A percentile compares a stretch with the other conserved stretches of the same genome.
These are phyloP conservation scores for Ophiostoma quercus DNA, from an alignment of 2,329 filamentous ascomycete species.

Conservation along the genomic window DNA sequence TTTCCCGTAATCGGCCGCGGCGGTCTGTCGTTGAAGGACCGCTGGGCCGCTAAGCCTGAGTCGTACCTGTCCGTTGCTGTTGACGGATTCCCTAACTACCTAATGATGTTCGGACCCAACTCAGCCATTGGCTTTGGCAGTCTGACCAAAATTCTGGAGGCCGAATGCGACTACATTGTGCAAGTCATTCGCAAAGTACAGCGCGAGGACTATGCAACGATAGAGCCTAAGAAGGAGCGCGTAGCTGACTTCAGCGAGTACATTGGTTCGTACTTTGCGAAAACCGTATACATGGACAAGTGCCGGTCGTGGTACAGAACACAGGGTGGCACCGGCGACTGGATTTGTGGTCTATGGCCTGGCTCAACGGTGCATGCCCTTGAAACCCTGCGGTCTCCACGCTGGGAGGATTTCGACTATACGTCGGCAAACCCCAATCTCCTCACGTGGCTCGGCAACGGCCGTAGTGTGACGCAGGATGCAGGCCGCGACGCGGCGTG, in stretches of 20 bases:
- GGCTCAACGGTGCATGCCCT: constrained; percentile 42
- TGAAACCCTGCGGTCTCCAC: constrained; percentile 39
- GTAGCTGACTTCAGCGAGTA: constrained; percentile 46
- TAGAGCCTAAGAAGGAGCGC: constrained; percentile 41
- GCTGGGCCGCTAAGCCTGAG: constrained; percentile 39
- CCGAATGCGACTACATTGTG: constrained; percentile 45
- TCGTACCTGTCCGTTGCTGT: constrained; percentile 44
- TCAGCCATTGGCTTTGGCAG: constrained; percentile 44
- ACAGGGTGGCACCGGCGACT: constrained; percentile 37
- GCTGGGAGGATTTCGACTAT: constrained; percentile 46
- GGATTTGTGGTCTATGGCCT: constrained; percentile 43
- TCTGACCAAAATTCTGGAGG: constrained; percentile 44
- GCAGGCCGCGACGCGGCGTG: constrained; percentile 36
- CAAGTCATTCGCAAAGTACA: constrained; percentile 45
- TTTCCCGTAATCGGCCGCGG: constrained; percentile 40
- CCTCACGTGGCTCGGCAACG: constrained; percentile 41
- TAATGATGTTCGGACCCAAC: constrained; percentile 48
- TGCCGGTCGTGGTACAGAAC: constrained; percentile 53
- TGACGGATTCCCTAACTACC: constrained; percentile 46
- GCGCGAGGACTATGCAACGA: constrained; percentile 42
- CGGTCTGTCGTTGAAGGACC: constrained; percentile 36
- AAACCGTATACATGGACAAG: constrained; percentile 41
- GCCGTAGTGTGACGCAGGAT: constrained; percentile 38
- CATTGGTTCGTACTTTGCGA: constrained; percentile 42
- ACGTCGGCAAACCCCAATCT: constrained; percentile 30